Evolutionary conservation across 2,329 filamentous ascomycete species (phyloP).

Genomic region (Allantophomopsis lycopodina): DNA sequence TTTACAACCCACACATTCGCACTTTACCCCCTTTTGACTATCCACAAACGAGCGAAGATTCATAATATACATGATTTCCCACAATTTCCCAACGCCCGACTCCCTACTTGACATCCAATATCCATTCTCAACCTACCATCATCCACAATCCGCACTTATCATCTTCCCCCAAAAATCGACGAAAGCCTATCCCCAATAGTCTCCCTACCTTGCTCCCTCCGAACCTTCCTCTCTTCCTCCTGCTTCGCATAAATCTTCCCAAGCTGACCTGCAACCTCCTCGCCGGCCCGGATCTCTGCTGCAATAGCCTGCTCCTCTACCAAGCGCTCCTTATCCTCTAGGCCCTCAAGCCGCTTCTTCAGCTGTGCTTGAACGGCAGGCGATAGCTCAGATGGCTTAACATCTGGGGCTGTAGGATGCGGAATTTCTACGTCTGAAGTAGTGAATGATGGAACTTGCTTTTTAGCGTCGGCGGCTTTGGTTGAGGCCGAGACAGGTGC

Average conservation of each 20-base stretch:
- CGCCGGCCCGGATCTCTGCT: conserved; percentile 46
- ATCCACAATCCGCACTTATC: too few relatives aligned
- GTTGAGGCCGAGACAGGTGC: background rate
- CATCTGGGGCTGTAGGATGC: conserved; percentile 1
- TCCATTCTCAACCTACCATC: too few relatives aligned
- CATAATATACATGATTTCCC: too few relatives aligned
- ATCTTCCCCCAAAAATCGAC: conserved; percentile 11
- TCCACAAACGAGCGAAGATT: too few relatives aligned
- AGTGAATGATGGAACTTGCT: background rate
- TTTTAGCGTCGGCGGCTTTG: background rate
- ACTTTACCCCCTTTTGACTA: too few relatives aligned
- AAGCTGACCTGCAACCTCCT: conserved; percentile 42
- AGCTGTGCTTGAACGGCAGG: conserved; percentile 35
- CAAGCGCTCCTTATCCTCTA: conserved; percentile 41
- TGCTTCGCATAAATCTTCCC: conserved; percentile 41
- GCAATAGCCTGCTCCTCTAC: conserved; percentile 50
- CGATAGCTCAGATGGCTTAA: conserved; percentile 19
- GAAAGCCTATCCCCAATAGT: conserved; percentile 25
- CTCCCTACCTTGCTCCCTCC: conserved; percentile 38
- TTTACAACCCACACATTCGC: too few relatives aligned
- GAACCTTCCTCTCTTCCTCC: conserved; percentile 34
- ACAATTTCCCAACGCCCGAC: too few relatives aligned
- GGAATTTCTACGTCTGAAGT: background rate
- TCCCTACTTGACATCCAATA: too few relatives aligned
- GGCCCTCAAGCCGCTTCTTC: conserved; percentile 40